These are phyloP conservation scores for Gypsophila paniculata DNA, from an alignment of 179 eudicot genomes.

Conservation along the genomic window DNA sequence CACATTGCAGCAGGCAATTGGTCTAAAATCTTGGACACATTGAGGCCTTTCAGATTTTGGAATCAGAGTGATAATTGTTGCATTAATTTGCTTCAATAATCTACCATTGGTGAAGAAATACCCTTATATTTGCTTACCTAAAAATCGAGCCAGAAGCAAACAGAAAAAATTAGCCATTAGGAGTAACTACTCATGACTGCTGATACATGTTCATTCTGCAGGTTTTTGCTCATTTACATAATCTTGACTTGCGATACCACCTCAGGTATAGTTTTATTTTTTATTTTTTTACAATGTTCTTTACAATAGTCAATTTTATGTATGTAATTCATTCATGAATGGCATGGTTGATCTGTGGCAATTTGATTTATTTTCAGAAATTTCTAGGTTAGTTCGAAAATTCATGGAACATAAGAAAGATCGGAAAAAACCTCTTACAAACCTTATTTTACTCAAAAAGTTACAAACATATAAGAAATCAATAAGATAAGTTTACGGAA, in stretches of 20 bases:
- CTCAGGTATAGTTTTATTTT: conserved; percentile 75
- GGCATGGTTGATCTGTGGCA: neutral
- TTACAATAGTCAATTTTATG: conserved; percentile 1
- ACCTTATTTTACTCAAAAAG: neutral
- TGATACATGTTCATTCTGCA: conserved; percentile 38
- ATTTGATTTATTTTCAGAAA: neutral
- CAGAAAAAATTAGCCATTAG: neutral
- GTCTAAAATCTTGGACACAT: too few species aligned
- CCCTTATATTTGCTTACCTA: too few species aligned
- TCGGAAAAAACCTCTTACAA: neutral
- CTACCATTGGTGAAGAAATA: too few species aligned
- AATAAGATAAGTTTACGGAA: neutral
- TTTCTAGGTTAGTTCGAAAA: neutral
- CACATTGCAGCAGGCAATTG: too few species aligned
- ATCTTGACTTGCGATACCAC: conserved; percentile 87
- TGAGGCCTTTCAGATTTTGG: too few species aligned
- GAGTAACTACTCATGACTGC: neutral
- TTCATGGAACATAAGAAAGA: neutral
- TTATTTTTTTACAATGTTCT: conserved; percentile 1
- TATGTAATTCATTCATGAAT: conserved; percentile 8
- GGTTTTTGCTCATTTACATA: conserved; percentile 94
- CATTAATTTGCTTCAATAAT: too few species aligned
- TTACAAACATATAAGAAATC: neutral
- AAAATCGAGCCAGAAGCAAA: too few species aligned
- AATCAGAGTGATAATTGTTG: too few species aligned